Percentiles rank a stretch among this genome's conserved stretches.
These are phyloP conservation scores for Rhododendron henanense DNA, from an alignment of 148 eudicot genomes.

Conservation along the genomic window DNA sequence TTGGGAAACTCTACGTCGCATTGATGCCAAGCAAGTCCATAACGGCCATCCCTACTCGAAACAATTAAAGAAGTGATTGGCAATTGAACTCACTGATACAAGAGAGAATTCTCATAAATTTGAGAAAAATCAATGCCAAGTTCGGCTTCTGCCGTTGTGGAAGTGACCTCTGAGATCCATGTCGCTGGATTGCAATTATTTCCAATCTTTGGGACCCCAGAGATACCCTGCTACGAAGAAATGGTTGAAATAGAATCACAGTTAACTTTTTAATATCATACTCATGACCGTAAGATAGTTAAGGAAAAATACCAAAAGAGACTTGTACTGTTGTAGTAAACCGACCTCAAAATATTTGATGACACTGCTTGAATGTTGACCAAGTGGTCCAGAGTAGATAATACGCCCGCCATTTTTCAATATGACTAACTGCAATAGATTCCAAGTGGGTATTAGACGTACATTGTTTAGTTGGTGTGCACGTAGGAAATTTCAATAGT, in stretches of 20 bases:
- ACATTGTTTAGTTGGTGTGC: background rate
- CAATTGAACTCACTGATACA: slow-evolving; percentile 47
- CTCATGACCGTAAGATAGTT: background rate
- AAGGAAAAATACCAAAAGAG: background rate
- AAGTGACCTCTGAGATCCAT: slow-evolving; percentile 87
- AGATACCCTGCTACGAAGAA: slow-evolving; percentile 34
- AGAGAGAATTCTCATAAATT: slow-evolving; percentile 41
- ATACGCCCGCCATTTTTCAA: slow-evolving; percentile 63
- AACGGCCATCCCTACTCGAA: background rate
- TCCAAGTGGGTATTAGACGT: background rate
- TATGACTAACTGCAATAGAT: slow-evolving; percentile 53
- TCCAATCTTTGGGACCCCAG: slow-evolving; percentile 64
- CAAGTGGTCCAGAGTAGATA: slow-evolving; percentile 77
- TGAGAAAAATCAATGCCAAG: slow-evolving; percentile 62
- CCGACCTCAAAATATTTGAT: slow-evolving; percentile 77
- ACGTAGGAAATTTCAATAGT: background rate
- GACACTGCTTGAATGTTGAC: slow-evolving; percentile 50
- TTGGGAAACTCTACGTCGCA: background rate
- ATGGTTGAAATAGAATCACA: background rate
- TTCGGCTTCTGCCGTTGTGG: slow-evolving; percentile 58
- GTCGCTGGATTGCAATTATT: slow-evolving; percentile 81
- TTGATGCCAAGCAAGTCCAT: background rate
- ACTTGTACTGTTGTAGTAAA: background rate
- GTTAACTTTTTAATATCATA: background rate
- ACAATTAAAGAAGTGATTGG: background rate